Evolutionary conservation across 1,284 basidiomycete species (phyloP), one percentile per base, ranked within the genome.

Genomic region (Clitocybe nebularis): DNA sequence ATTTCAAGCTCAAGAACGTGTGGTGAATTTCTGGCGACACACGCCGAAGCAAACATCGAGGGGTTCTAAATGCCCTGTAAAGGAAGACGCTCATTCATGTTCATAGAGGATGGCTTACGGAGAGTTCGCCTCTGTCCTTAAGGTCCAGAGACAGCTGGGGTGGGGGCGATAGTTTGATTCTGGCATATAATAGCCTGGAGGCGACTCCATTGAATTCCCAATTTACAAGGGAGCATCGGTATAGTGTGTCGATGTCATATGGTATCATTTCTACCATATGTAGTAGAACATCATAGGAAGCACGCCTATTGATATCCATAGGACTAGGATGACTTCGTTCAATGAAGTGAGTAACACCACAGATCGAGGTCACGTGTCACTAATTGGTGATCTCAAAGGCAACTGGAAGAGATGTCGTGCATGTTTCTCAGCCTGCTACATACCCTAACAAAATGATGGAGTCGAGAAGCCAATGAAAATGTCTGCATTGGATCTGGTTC

Each of bases 1-100:
- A 77, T 62, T 55, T 69, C 64, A 7, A 78, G 54, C 26, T 59
- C 54, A 10, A 59, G 52, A 1, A 77, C 75, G 43, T 67, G 55
- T 2, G 42, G 41, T 3, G 68, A 63, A 45, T 77, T 65, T 41
- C 60, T 57, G 7, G 68, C 61, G 11, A 67, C 54, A 37, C 56
- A 61, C 1, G 74, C 71, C 3, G 75, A 72, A 1, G 48, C 36
- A 34, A 75, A 64, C 40, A 67, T 58, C 7, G 63, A 59, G 16
- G 46, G 50, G 44, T 57, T 52, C 61, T 64, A 44, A 33, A 30
- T n/a, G 19, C 20, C 8, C 2, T 8, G 29, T 23, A 14, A 19
- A 9, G 5, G 11, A 6, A 6, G 14, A 5, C 1, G 9, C 14
- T 29, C 13, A 32, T 14, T 1, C 9, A 9, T 30, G 6, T 11